Base-by-base conservation (phyloP, 768 basidiomycete genomes). In the Pulveroboletus sp. region DNA sequence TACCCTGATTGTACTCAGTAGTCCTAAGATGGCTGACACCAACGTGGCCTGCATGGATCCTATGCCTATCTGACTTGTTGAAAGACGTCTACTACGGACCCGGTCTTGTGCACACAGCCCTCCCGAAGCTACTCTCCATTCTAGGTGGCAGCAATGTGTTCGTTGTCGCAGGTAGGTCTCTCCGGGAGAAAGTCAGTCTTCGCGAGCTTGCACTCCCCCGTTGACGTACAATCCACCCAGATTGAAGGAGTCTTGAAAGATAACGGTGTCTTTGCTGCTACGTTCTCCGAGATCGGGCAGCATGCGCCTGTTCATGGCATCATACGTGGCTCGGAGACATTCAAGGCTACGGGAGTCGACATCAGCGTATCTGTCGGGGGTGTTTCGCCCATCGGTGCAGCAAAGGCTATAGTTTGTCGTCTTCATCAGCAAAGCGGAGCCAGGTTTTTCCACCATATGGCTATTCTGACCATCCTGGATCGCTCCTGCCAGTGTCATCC, bases 341-440 rank as follows among this genome's bases (percentile, higher is more conserved):
- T 85, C 70, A 77, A 73, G 39, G 73, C 80, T 9, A 67, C 75
- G 21, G 73, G 73, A 10, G 85, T 85, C 51, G 82, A 89, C 61
- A 73, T 83, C 18, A 79, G 90, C 56, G 77, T 92, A 35, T 71
- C 85, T 26, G 74, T 90, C 38, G 89, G 89, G 3, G 89, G 89
- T 21, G 89, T 89, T 43, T 89, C 87, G 1, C 86, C 88, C 11
- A 73, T 90, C 50, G 89, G 90, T 63, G 86, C 84, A 2, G 71
- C 85, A 18, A 91, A 92, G 62, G 82, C 81, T 0, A 84, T 90
- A 27, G 62, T 85, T 8, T 83, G 81, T 63, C 75, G 78, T 44
- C 68, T 82, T 30, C 80, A 85, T 56, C 67, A 82, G 51, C 78
- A 82, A 52, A 66, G 57, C 3, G 81, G 79, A 2, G 79, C 77